phyloP scores from a whole-genome alignment of 192 early-diverging fungal genomes.

The Rhizoclosmatium globosum region DNA sequence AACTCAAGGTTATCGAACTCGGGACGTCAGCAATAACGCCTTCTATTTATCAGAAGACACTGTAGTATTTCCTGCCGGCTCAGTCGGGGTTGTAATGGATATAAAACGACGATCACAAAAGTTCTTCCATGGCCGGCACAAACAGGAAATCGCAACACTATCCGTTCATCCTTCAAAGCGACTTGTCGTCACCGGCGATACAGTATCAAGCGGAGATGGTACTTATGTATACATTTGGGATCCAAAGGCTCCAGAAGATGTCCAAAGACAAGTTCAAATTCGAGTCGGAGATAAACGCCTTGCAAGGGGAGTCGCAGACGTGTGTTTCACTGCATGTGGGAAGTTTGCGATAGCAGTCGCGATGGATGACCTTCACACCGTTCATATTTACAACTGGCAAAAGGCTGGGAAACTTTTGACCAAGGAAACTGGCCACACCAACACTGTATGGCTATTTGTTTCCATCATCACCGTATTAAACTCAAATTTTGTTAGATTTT shows the following conservation, averaged over 20 bases:
- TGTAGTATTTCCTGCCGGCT: constrained; percentile 38
- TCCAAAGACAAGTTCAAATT: constrained; percentile 40
- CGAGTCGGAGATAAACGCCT: constrained; percentile 35
- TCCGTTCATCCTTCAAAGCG: constrained; percentile 33
- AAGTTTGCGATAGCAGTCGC: constrained; percentile 24
- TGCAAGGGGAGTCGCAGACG: constrained; percentile 28
- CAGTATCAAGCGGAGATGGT: constrained; percentile 35
- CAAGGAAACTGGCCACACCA: constrained; percentile 28
- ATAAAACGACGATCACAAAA: constrained; percentile 22
- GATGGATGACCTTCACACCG: constrained; percentile 35
- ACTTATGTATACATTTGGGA: constrained; percentile 41
- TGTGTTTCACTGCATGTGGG: constrained; percentile 36
- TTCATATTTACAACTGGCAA: constrained; percentile 43
- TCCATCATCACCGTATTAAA: too few relatives aligned
- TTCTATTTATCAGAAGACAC: constrained; percentile 32
- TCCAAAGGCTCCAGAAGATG: constrained; percentile 38
- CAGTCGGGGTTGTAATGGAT: constrained; percentile 42
- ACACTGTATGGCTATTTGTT: constrained; percentile 9
- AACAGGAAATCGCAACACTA: constrained; percentile 35
- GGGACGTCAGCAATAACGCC: constrained; percentile 43
- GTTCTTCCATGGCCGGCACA: constrained; percentile 42
- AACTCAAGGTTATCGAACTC: constrained; percentile 31
- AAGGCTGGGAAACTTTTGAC: constrained; percentile 30
- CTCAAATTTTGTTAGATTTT: constrained; percentile 21
- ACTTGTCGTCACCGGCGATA: constrained; percentile 39